Evolutionary conservation across 129 eudicot genomes (phyloP).

Genomic region (Mikania micrantha): DNA sequence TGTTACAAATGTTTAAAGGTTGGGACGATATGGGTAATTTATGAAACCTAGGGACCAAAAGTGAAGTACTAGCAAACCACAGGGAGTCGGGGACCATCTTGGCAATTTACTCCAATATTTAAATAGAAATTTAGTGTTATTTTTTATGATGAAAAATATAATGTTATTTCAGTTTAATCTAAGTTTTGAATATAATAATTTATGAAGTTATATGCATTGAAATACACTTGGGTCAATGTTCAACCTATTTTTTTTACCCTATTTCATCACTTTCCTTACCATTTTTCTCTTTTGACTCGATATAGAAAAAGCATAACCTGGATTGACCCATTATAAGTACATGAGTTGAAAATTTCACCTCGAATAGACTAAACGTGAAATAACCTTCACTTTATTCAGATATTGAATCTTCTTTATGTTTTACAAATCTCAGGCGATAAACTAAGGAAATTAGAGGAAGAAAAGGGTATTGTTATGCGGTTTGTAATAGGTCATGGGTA

Average conservation of each 20-base stretch:
- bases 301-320: neutral
- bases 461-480: slow-evolving; percentile 87
- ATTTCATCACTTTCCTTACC: neutral
- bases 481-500: slow-evolving; percentile 97
- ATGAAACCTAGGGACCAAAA: no score
- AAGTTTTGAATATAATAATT: neutral
- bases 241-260: neutral
- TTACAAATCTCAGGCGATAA: slow-evolving; percentile 56
- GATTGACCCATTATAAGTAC: neutral
- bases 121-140: no score
- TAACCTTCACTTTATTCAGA: neutral
- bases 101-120: no score
- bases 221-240: neutral
- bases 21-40: no score
- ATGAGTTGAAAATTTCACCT: neutral
- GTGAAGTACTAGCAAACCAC: no score
- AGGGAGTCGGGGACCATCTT: no score
- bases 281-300: neutral
- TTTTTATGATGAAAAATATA: neutral
- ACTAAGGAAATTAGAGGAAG: slow-evolving; percentile 80
- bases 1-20: no score
- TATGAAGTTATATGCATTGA: neutral
- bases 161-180: neutral
- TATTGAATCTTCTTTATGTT: neutral
- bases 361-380: neutral